Percentiles rank a stretch among this genome's conserved stretches.
phyloP scores from a whole-genome alignment of 345 rosid genomes.

The Isatis tinctoria region DNA sequence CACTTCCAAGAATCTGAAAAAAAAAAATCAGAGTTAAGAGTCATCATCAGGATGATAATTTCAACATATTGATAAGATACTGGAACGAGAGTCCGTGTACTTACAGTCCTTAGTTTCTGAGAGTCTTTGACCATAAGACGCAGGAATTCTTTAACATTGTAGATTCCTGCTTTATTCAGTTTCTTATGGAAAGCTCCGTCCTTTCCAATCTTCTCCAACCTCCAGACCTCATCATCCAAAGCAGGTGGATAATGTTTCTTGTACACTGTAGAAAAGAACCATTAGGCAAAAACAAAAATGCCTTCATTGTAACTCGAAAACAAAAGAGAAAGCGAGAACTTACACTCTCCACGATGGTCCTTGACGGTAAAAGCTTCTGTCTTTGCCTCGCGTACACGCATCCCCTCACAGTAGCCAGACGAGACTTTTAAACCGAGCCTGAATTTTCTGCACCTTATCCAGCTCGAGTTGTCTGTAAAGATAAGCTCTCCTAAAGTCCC shows the following conservation, averaged over 20 bases:
- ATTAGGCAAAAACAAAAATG: background rate
- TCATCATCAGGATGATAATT: conserved; percentile 9
- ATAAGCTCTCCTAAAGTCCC: conserved; percentile 94
- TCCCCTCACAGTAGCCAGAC: conserved; percentile 61
- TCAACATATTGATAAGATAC: background rate
- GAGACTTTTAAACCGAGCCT: conserved; percentile 84
- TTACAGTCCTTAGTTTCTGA: conserved; percentile 76
- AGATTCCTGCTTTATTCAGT: conserved; percentile 79
- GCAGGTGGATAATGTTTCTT: conserved; percentile 98
- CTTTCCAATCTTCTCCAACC: conserved; percentile 95
- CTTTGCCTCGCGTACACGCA: conserved; percentile 89
- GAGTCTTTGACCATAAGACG: conserved; percentile 79
- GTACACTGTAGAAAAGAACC: conserved; percentile 51
- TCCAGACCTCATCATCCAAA: conserved; percentile 86
- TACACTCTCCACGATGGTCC: conserved; percentile 97
- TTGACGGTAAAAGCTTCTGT: conserved; percentile 96
- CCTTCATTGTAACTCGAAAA: background rate
- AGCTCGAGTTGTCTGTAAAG: conserved; percentile 95
- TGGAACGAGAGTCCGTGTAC: conserved; percentile 18
- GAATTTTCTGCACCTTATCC: conserved; percentile 97
- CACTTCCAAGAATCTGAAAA: conserved; percentile 93
- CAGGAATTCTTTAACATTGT: conserved; percentile 78
- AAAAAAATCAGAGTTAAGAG: conserved; percentile 17
- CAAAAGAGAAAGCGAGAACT: conserved; percentile 25
- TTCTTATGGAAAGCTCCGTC: conserved; percentile 98